These are phyloP conservation scores for Psilocybe sp. DNA, from an alignment of 768 basidiomycete genomes.

Conservation along the genomic window DNA sequence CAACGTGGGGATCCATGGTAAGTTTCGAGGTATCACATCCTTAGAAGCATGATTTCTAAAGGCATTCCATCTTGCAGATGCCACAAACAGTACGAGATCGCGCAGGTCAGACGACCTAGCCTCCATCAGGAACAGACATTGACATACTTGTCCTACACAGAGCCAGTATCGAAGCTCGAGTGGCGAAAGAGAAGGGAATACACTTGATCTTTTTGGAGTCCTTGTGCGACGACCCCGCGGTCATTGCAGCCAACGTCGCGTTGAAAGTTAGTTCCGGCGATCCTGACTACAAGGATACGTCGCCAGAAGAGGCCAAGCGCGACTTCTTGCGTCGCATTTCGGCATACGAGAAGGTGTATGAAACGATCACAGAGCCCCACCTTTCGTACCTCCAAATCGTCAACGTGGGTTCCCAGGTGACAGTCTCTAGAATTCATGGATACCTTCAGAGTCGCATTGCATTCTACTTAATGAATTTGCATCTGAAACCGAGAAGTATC, in stretches of 20 bases:
- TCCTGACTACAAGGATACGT: slow-evolving; percentile 93
- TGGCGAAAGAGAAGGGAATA: slow-evolving; percentile 84
- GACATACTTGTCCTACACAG: slow-evolving; percentile 34
- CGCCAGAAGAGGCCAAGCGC: slow-evolving; percentile 77
- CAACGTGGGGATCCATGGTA: slow-evolving; percentile 98
- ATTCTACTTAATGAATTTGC: slow-evolving; percentile 98
- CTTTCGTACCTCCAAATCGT: slow-evolving; percentile 89
- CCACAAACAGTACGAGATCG: slow-evolving; percentile 85
- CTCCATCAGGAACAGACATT: neutral
- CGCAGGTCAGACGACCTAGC: slow-evolving; percentile 51
- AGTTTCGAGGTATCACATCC: slow-evolving; percentile 4
- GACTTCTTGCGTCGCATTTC: slow-evolving; percentile 92
- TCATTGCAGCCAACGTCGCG: slow-evolving; percentile 94
- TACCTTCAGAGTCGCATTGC: slow-evolving; percentile 97
- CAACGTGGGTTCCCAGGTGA: slow-evolving; percentile 91
- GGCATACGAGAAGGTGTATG: slow-evolving; percentile 93
- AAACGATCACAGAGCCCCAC: slow-evolving; percentile 89
- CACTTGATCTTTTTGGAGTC: slow-evolving; percentile 93
- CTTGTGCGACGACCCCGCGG: slow-evolving; percentile 87
- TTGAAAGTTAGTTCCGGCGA: slow-evolving; percentile 96
- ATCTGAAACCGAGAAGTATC: slow-evolving; percentile 94
- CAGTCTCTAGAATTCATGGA: slow-evolving; percentile 82
- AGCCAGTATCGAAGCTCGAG: slow-evolving; percentile 79
- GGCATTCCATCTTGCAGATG: slow-evolving; percentile 52
- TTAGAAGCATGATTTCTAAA: neutral